Evolutionary conservation across 2,329 filamentous ascomycete genomes (phyloP).

Genomic region (Ceratocystis papillata): DNA sequence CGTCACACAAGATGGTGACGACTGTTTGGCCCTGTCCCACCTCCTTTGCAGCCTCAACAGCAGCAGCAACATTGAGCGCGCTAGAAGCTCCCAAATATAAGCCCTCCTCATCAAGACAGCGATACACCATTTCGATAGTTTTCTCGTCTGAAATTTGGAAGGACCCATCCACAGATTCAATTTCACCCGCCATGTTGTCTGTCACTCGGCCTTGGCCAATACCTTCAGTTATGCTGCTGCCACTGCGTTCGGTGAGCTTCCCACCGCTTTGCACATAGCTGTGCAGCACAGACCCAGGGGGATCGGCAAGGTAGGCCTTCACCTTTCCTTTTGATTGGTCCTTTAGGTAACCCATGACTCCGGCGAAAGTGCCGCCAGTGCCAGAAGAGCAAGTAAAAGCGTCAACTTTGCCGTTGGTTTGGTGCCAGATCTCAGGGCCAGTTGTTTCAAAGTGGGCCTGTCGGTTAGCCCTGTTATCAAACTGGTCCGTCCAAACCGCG

Average conservation of each 20-base stretch:
- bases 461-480: conserved; percentile 91
- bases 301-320: conserved; percentile 83
- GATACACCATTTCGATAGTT: conserved; percentile 95
- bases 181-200: conserved; percentile 81
- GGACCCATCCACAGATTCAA: conserved; percentile 73
- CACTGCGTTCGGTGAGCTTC: conserved; percentile 66
- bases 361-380: conserved; percentile 83
- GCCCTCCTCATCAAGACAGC: conserved; percentile 90
- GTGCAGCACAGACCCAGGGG: conserved; percentile 85
- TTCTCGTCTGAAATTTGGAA: conserved; percentile 81
- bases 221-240: conserved; percentile 89
- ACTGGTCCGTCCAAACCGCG: conserved; percentile 98
- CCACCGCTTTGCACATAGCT: conserved; percentile 82
- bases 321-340: conserved; percentile 65
- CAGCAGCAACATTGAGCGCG: conserved; percentile 87
- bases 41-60: conserved; percentile 84
- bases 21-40: conserved; percentile 81
- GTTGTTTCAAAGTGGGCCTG: conserved; percentile 94
- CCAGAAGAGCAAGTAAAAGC: conserved; percentile 94
- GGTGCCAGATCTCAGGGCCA: conserved; percentile 91
- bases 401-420: conserved; percentile 75
- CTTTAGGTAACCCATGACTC: conserved; percentile 81
- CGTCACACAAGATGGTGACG: conserved; percentile 88
- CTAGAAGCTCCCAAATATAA: conserved; percentile 91
- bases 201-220: conserved; percentile 95